Conservation (phyloP, 371 early-diverging fungal species). For the Actinomortierella ambigua region DNA sequence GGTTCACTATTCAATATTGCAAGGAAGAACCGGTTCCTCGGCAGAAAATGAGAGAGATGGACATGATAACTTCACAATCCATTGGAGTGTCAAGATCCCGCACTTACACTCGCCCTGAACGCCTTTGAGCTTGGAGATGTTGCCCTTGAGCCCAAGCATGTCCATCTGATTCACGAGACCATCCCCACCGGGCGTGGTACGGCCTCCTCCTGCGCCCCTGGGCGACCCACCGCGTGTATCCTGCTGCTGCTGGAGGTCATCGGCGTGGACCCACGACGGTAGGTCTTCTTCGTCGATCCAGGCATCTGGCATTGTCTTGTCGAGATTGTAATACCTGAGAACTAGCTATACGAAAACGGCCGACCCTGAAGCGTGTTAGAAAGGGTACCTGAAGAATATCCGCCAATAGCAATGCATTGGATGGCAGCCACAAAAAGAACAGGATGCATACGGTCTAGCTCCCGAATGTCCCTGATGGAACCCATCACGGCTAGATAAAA, state of each 20-base stretch:
- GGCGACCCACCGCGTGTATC: conserved; percentile 26
- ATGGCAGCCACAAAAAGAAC: neutral
- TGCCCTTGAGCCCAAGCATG: conserved; percentile 37
- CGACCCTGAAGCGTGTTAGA: neutral
- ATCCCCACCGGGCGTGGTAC: conserved; percentile 8
- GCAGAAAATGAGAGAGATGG: neutral
- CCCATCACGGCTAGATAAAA: too few species aligned
- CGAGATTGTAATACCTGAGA: conserved; percentile 42
- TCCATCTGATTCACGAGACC: conserved; percentile 31
- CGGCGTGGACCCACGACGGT: conserved; percentile 46
- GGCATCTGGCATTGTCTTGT: conserved; percentile 32
- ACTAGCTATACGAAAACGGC: conserved; percentile 7
- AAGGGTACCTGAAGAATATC: neutral
- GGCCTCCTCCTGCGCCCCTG: conserved; percentile 19
- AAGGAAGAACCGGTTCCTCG: too few species aligned
- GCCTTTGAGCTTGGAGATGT: conserved; percentile 31
- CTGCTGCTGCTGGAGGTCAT: conserved; percentile 22
- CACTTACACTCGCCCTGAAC: conserved; percentile 37
- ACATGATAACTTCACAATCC: neutral
- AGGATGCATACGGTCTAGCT: conserved; percentile 35
- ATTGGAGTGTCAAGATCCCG: neutral
- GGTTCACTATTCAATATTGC: conserved; percentile 11
- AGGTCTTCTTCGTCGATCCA: conserved; percentile 48
- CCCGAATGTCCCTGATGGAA: conserved; percentile 33
- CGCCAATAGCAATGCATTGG: neutral